Percentiles rank a stretch among this genome's conserved stretches.
These are phyloP conservation scores for Phytophthora parvispora DNA, from an alignment of 352 stramenopile genomes.

Conservation along the genomic window DNA sequence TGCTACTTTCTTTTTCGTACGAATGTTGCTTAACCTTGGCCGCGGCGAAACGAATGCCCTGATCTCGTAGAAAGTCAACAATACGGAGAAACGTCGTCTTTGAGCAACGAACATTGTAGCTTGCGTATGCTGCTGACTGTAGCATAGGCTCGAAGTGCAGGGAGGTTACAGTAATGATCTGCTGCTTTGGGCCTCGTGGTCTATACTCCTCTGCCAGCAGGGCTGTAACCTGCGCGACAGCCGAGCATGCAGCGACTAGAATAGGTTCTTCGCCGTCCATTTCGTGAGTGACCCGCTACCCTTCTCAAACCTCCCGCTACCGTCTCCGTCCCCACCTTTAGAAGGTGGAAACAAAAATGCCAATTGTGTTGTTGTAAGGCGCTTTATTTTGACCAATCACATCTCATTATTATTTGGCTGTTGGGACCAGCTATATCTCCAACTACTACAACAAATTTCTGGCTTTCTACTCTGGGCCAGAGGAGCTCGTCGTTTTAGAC, in stretches of 20 bases:
- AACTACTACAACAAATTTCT: constrained; percentile 14
- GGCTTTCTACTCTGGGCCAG: constrained; percentile 5
- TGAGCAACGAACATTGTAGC: too few species aligned
- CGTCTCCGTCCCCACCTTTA: too few species aligned
- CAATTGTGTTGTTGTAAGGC: too few species aligned
- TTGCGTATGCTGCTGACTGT: too few species aligned
- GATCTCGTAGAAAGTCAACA: too few species aligned
- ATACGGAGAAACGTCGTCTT: too few species aligned
- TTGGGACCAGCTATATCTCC: too few species aligned
- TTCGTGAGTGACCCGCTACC: background rate
- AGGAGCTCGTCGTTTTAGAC: constrained; percentile 11
- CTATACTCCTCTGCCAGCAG: background rate
- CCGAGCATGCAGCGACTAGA: background rate
- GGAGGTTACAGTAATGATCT: background rate
- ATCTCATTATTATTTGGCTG: too few species aligned
- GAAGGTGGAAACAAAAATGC: too few species aligned
- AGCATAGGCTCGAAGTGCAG: too few species aligned
- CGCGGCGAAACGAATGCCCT: background rate
- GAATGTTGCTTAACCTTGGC: background rate
- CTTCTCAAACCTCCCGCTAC: too few species aligned
- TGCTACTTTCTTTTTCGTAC: background rate
- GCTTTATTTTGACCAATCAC: too few species aligned
- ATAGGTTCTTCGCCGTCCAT: background rate
- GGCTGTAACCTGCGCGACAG: background rate
- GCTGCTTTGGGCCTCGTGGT: background rate